These are phyloP conservation scores for Verbascum thapsus DNA, from an alignment of 257 asterid species.

Conservation along the genomic window DNA sequence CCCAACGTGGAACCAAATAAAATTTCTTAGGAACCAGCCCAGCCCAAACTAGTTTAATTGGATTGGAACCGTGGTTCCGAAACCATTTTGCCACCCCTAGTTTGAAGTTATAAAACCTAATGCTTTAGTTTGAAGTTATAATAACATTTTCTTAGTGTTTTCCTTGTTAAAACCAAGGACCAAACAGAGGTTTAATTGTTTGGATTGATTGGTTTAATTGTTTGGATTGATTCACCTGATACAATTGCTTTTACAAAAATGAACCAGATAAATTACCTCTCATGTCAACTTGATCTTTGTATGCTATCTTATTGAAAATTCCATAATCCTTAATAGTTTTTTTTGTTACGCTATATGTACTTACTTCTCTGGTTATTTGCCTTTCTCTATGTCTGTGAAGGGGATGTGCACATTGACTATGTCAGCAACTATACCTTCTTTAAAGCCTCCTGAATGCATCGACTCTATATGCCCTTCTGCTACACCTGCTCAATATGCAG, in stretches of 20 bases:
- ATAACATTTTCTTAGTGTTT: no score
- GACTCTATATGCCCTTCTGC: slow-evolving; percentile 84
- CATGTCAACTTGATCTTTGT: neutral
- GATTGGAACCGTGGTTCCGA: no score
- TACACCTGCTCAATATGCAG: slow-evolving; percentile 67
- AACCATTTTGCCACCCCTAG: no score
- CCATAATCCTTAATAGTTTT: neutral
- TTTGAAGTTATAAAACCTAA: neutral
- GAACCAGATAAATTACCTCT: neutral
- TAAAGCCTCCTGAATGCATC: slow-evolving; percentile 77
- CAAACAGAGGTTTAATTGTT: neutral
- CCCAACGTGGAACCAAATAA: no score
- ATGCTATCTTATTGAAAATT: neutral
- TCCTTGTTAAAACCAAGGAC: no score
- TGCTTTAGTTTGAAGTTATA: no score
- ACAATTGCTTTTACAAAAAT: neutral
- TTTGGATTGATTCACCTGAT: neutral
- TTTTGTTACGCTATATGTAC: neutral
- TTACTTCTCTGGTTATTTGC: slow-evolving; percentile 2
- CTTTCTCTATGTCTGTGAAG: slow-evolving; percentile 40
- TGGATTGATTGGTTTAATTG: neutral
- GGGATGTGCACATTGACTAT: slow-evolving; percentile 90
- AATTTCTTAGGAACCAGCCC: no score
- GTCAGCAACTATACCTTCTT: slow-evolving; percentile 76
- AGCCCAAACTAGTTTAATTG: no score